A percentile compares a stretch with the other conserved stretches of the same genome.
phyloP scores from a whole-genome alignment of 257 asterid genomes.

The Asclepias syriaca region DNA sequence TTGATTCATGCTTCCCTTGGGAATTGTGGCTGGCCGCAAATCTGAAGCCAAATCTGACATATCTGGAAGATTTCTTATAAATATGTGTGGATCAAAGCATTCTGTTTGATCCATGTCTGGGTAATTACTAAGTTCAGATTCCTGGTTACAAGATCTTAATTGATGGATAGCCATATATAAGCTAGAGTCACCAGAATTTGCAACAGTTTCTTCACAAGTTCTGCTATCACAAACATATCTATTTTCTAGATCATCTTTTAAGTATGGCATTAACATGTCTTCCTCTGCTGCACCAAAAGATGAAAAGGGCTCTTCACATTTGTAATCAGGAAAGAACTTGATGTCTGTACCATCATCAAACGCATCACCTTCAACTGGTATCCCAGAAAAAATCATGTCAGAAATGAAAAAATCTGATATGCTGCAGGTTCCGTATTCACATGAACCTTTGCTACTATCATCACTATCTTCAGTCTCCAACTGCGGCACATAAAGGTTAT shows the following conservation, averaged over 20 bases:
- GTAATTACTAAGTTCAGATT: slow-evolving; percentile 35
- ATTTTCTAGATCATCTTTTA: slow-evolving; percentile 52
- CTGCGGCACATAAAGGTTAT: slow-evolving; percentile 57
- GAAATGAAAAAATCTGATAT: slow-evolving; percentile 63
- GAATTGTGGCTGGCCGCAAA: slow-evolving; percentile 32
- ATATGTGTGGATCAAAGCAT: slow-evolving; percentile 80
- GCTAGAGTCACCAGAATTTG: slow-evolving; percentile 51
- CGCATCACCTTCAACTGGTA: slow-evolving; percentile 39
- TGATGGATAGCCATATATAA: slow-evolving; percentile 69
- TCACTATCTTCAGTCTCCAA: slow-evolving; percentile 77
- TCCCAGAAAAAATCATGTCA: slow-evolving; percentile 71
- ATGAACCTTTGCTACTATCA: slow-evolving; percentile 62
- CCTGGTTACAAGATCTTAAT: slow-evolving; percentile 53
- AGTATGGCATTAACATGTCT: slow-evolving; percentile 48
- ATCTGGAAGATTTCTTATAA: slow-evolving; percentile 66
- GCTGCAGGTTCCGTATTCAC: slow-evolving; percentile 53
- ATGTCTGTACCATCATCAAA: slow-evolving; percentile 42
- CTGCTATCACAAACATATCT: slow-evolving; percentile 35
- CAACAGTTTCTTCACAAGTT: slow-evolving; percentile 35
- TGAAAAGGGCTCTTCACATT: slow-evolving; percentile 57
- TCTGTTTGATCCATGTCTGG: slow-evolving; percentile 59
- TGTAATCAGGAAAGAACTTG: slow-evolving; percentile 49
- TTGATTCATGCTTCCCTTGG: slow-evolving; percentile 38
- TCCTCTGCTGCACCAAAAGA: slow-evolving; percentile 61
- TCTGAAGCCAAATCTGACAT: slow-evolving; percentile 39